phyloP scores from a whole-genome alignment of 495 filamentous ascomycete species.

The Parathielavia hyrcaniae region DNA sequence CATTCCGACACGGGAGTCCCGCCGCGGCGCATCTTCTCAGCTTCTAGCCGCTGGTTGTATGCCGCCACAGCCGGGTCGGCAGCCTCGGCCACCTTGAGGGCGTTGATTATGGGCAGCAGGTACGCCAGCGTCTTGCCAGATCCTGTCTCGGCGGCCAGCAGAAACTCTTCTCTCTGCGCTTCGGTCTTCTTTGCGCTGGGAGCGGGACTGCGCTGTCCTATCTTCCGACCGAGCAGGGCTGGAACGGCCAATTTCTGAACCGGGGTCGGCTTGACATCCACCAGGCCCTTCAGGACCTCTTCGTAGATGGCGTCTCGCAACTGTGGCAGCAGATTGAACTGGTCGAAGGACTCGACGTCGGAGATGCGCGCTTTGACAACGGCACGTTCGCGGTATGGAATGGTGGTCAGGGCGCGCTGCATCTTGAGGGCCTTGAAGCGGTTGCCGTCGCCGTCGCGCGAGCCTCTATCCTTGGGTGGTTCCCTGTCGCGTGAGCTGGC shows the following conservation, averaged over 20 bases:
- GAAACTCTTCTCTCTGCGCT: conserved; percentile 60
- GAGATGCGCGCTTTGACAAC: conserved; percentile 63
- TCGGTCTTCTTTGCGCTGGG: background rate
- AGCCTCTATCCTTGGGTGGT: conserved; percentile 17
- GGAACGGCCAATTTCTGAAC: conserved; percentile 87
- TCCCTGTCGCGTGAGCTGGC: background rate
- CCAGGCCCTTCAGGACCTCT: conserved; percentile 65
- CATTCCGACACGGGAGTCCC: conserved; percentile 44
- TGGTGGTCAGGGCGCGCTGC: conserved; percentile 67
- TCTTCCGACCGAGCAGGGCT: conserved; percentile 50
- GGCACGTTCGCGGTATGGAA: conserved; percentile 65
- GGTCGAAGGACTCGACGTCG: conserved; percentile 67
- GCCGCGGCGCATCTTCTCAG: conserved; percentile 43
- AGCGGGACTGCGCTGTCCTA: conserved; percentile 8
- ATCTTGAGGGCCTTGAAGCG: conserved; percentile 83
- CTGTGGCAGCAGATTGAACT: conserved; percentile 65
- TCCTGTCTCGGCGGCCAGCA: conserved; percentile 92
- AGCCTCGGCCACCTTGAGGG: conserved; percentile 70
- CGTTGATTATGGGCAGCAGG: conserved; percentile 71
- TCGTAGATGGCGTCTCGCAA: conserved; percentile 65
- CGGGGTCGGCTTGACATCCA: conserved; percentile 70
- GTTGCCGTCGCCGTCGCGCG: conserved; percentile 35
- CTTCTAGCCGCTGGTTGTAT: conserved; percentile 43
- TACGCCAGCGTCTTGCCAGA: conserved; percentile 96
- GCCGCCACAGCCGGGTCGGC: conserved; percentile 51